These are phyloP conservation scores for Karstenula rhodostoma DNA, from an alignment of 2,329 filamentous ascomycete species.

Conservation along the genomic window DNA sequence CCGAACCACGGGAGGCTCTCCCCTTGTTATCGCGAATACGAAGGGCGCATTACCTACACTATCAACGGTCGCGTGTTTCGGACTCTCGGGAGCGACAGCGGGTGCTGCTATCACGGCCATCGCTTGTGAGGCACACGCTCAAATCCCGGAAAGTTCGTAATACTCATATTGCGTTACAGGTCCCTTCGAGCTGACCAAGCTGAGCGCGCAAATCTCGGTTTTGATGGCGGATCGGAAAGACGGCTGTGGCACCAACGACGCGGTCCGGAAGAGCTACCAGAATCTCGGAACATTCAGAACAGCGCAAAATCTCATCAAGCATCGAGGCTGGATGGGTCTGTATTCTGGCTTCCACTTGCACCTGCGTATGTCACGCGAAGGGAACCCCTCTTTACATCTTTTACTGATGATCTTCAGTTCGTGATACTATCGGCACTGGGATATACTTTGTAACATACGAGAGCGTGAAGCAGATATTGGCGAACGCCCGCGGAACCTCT, in stretches of 20 bases:
- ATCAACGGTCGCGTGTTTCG: constrained; percentile 78
- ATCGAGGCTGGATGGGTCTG: constrained; percentile 75
- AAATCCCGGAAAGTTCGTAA: background rate
- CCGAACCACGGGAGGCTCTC: constrained; percentile 70
- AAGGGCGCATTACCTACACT: constrained; percentile 75
- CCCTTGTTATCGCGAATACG: constrained; percentile 75
- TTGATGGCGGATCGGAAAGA: constrained; percentile 72
- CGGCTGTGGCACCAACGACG: constrained; percentile 45
- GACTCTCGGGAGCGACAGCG: constrained; percentile 78
- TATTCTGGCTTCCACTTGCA: constrained; percentile 85
- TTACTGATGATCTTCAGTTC: constrained; percentile 61
- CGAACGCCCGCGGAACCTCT: constrained; percentile 74
- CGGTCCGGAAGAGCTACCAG: constrained; percentile 67
- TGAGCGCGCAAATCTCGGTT: constrained; percentile 85
- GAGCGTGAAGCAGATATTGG: constrained; percentile 82
- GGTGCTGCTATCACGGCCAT: constrained; percentile 82
- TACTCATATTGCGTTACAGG: constrained; percentile 53
- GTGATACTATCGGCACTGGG: constrained; percentile 82
- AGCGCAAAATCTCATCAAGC: constrained; percentile 77
- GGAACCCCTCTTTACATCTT: background rate
- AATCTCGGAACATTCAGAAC: constrained; percentile 81
- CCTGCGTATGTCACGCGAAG: constrained; percentile 64
- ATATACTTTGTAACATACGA: constrained; percentile 93
- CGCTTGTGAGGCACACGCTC: constrained; percentile 63
- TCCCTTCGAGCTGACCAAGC: constrained; percentile 88